Evolutionary conservation across 495 filamentous ascomycete species (phyloP).

Genomic region (Neurospora sp.): DNA sequence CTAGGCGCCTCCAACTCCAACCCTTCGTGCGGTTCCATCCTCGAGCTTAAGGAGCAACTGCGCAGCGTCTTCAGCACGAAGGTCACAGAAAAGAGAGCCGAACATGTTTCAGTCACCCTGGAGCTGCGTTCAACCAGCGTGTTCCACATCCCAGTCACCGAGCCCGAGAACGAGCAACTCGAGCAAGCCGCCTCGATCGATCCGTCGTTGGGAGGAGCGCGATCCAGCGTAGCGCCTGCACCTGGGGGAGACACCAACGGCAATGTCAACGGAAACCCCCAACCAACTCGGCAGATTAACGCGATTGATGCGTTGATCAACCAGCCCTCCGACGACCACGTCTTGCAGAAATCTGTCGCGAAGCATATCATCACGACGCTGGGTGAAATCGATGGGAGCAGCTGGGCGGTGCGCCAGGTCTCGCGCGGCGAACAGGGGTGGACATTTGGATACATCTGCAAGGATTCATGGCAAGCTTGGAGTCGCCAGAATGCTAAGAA

Average conservation of each 20-base stretch:
- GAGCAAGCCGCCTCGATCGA: conserved; percentile 18
- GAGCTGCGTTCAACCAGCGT: conserved; percentile 26
- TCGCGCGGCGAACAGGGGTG: conserved; percentile 32
- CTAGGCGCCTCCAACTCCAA: conserved; percentile 21
- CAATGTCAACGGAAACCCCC: conserved; percentile 1
- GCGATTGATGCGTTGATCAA: conserved; percentile 31
- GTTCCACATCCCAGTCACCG: conserved; percentile 24
- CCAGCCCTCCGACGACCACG: conserved; percentile 32
- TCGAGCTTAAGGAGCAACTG: conserved; percentile 30
- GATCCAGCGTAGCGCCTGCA: conserved; percentile 3
- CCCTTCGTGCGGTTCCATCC: conserved; percentile 26
- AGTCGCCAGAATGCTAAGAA: conserved; percentile 30
- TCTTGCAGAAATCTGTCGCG: conserved; percentile 29
- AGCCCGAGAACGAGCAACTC: conserved; percentile 20
- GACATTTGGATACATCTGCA: conserved; percentile 39
- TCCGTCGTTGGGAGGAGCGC: conserved; percentile 18
- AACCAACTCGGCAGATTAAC: conserved; percentile 12
- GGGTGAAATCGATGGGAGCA: conserved; percentile 29
- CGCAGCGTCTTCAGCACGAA: conserved; percentile 23
- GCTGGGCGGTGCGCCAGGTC: conserved; percentile 31
- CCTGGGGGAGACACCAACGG: not conserved
- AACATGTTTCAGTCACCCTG: conserved; percentile 29
- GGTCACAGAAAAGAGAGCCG: conserved; percentile 28
- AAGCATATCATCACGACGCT: conserved; percentile 31
- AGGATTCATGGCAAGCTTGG: conserved; percentile 38